A percentile compares a stretch with the other conserved stretches of the same genome.
Evolutionary conservation across 1,284 basidiomycete species (phyloP).

Genomic region (Fomitopsis pinicola): DNA sequence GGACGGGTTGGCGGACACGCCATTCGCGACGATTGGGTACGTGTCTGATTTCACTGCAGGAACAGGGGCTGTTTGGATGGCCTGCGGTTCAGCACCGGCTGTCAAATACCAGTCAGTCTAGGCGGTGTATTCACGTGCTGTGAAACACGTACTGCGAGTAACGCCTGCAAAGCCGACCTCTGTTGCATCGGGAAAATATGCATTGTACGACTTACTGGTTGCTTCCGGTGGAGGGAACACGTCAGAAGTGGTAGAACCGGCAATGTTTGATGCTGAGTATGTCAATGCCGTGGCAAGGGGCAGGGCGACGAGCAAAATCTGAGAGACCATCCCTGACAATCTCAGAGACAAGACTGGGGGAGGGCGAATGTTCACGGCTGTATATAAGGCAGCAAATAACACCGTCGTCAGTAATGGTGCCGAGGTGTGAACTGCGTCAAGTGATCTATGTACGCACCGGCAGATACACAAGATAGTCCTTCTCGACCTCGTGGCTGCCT

Average conservation of each 20-base stretch:
- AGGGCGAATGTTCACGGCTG: no score
- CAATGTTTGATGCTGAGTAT: slow-evolving; percentile 19
- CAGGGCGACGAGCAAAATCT: slow-evolving; percentile 4
- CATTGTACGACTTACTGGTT: slow-evolving; percentile 18
- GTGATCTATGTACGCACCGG: no score
- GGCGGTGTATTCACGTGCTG: neutral
- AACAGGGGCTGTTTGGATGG: slow-evolving; percentile 24
- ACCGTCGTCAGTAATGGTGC: no score
- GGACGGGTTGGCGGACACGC: slow-evolving; percentile 3
- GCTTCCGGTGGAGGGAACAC: slow-evolving; percentile 24
- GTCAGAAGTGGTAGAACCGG: slow-evolving; percentile 22
- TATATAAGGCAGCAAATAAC: no score
- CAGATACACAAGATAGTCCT: no score
- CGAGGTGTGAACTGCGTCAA: no score
- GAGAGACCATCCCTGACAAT: no score
- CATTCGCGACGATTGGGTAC: slow-evolving; percentile 18
- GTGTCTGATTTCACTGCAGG: slow-evolving; percentile 17
- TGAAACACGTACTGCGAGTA: slow-evolving; percentile 23
- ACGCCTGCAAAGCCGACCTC: slow-evolving; percentile 26
- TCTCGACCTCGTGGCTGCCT: no score
- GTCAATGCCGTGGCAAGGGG: slow-evolving; percentile 1
- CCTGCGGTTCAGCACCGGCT: slow-evolving; percentile 25
- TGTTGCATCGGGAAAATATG: slow-evolving; percentile 23
- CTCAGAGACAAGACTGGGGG: no score
- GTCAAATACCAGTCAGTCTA: neutral